phyloP scores from a whole-genome alignment of 495 filamentous ascomycete species.

The Gamarada debralockiae region DNA sequence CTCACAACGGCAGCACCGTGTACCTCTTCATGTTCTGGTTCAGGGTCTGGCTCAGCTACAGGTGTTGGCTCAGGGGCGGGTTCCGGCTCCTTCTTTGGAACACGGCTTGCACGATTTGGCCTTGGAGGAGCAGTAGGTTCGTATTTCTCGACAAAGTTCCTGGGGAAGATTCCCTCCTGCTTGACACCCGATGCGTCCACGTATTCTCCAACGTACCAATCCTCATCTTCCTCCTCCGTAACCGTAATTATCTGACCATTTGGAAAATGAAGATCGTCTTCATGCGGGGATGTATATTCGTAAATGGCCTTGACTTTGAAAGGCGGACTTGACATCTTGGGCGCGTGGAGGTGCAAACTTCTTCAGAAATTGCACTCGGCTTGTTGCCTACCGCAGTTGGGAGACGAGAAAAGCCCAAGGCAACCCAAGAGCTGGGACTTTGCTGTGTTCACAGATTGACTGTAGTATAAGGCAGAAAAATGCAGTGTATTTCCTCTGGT shows the following conservation, averaged over 20 bases:
- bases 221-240: slow-evolving; percentile 83
- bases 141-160: slow-evolving; percentile 94
- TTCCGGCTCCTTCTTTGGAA: slow-evolving; percentile 66
- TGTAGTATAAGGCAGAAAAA: slow-evolving; percentile 3
- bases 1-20: slow-evolving; percentile 31
- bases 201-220: slow-evolving; percentile 96
- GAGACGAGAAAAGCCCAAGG: not conserved
- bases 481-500: slow-evolving; percentile 6
- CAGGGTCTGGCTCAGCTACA: slow-evolving; percentile 23
- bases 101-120: slow-evolving; percentile 63
- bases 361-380: slow-evolving; percentile 3
- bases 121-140: slow-evolving; percentile 88
- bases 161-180: slow-evolving; percentile 88
- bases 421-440: not conserved
- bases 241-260: slow-evolving; percentile 90
- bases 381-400: slow-evolving; percentile 20
- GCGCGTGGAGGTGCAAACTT: not conserved
- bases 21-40: slow-evolving; percentile 1
- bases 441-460: slow-evolving; percentile 10
- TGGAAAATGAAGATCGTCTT: slow-evolving; percentile 88
- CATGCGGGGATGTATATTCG: slow-evolving; percentile 86
- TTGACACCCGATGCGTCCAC: slow-evolving; percentile 66
- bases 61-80: slow-evolving; percentile 25
- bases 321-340: slow-evolving; percentile 68
- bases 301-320: slow-evolving; percentile 96